Evolutionary conservation across 2,329 filamentous ascomycete species (phyloP), one percentile per base, ranked within the genome.

Genomic region (Fusarium pseudocircinatum): DNA sequence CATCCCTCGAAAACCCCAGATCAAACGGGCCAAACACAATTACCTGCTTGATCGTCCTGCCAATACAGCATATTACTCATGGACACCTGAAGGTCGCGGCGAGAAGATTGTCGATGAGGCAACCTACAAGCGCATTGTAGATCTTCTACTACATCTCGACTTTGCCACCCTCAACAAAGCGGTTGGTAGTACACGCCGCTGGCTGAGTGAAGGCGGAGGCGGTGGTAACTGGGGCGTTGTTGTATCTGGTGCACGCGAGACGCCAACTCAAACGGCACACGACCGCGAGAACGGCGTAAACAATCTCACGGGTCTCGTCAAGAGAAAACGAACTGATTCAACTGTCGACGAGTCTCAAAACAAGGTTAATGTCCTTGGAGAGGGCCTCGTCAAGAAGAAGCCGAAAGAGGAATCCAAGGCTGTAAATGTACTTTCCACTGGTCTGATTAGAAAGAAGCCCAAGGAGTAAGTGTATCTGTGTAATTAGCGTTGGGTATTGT

Each of bases 131-230:
- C 88, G 92, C 16, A 88, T 90, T 14, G 86, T 90, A 26, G 93
- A 94, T 74, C 82, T 94, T 15, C 84, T 96, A 0, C 86, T 95
- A 10, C 89, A 92, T 65, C 87, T 95, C 0, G 93, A 95, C 79
- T 96, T 96, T 80, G 86, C 89, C 2, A 92, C 87, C 14, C 81
- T 90, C 7, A 87, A 89, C 16, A 88, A 92, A 53, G 91, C 92
- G 1, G 84, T 83, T 4, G 85, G 85, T 37, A 94, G 92, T 77
- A 94, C 93, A 6, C 83, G 82, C 58, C 89, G 92, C 60, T 96
- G 93, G 93, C 85, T 91, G 47, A 86, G 86, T 20, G 93, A 96
- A 77, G 89, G 92, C 2, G 88, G 87, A 22, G 83, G 85, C 63
- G 86, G 87, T 1, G 81, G 84, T 2, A 75, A 80, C 26, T 92